A percentile compares a stretch with the other conserved stretches of the same genome.
phyloP scores from a whole-genome alignment of 768 basidiomycete genomes.

The Psilocybe tampanensis region DNA sequence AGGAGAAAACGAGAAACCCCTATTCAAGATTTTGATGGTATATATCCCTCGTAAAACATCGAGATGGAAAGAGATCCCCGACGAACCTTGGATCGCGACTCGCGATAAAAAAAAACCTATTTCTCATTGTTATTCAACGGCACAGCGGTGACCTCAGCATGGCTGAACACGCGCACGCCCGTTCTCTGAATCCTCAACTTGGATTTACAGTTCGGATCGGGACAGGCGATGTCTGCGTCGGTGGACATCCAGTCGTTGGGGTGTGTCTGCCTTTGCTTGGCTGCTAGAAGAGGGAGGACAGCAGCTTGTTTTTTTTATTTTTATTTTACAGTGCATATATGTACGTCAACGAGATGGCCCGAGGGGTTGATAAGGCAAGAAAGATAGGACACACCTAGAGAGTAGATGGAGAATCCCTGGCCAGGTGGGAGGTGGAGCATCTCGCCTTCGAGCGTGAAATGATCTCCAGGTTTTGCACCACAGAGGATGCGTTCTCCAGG shows the following conservation, averaged over 20 bases:
- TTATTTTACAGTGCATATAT: too few relatives aligned
- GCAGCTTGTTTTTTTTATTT: too few relatives aligned
- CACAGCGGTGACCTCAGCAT: slow-evolving; percentile 55
- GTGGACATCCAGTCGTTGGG: slow-evolving; percentile 70
- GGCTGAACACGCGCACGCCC: slow-evolving; percentile 53
- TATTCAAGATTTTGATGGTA: too few relatives aligned
- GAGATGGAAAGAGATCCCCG: too few relatives aligned
- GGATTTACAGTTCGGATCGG: slow-evolving; percentile 67
- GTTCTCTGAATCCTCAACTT: slow-evolving; percentile 52
- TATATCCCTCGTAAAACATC: too few relatives aligned
- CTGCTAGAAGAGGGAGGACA: slow-evolving; percentile 66
- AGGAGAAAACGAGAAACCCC: too few relatives aligned
- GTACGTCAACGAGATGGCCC: too few relatives aligned
- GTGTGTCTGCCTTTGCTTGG: slow-evolving; percentile 61
- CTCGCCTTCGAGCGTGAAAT: slow-evolving; percentile 65
- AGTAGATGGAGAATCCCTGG: slow-evolving; percentile 73
- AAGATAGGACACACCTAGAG: slow-evolving; percentile 44
- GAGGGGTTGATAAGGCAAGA: not conserved
- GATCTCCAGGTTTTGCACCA: slow-evolving; percentile 64
- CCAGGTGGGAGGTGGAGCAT: slow-evolving; percentile 61
- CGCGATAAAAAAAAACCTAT: not conserved
- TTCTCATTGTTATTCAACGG: slow-evolving; percentile 23
- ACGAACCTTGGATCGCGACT: too few relatives aligned
- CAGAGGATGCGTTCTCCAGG: slow-evolving; percentile 59
- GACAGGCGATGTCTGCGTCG: slow-evolving; percentile 66